Evolutionary conservation across 2,329 filamentous ascomycete species (phyloP).

Genomic region (Alternaria angustiovoidea): DNA sequence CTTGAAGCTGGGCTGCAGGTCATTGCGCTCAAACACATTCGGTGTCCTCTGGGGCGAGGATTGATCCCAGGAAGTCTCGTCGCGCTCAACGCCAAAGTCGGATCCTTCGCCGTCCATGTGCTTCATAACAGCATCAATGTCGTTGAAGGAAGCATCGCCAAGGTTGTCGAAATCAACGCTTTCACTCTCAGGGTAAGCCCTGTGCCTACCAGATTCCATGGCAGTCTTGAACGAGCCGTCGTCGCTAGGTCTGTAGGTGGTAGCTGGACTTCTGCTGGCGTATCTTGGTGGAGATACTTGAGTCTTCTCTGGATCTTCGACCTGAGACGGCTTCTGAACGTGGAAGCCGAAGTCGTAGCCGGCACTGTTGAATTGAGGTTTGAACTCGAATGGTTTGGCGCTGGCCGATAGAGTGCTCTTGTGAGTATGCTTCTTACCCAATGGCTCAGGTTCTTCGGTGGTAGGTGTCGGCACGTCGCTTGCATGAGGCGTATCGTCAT

Average conservation of each 20-base stretch:
- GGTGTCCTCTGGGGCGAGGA: conserved; percentile 45
- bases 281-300: conserved; percentile 29
- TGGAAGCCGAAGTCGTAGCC: conserved; percentile 51
- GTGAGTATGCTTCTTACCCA: conserved; percentile 36
- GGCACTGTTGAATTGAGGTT: conserved; percentile 37
- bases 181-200: conserved; percentile 48
- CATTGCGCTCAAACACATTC: conserved; percentile 41
- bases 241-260: conserved; percentile 52
- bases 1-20: conserved; percentile 49
- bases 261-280: conserved; percentile 49
- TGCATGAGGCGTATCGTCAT: conserved; percentile 38
- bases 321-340: conserved; percentile 49
- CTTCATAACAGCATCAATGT: conserved; percentile 92
- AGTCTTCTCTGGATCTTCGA: conserved; percentile 33
- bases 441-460: conserved; percentile 37
- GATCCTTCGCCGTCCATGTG: conserved; percentile 79
- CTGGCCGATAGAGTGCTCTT: conserved; percentile 71
- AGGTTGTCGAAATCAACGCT: conserved; percentile 47
- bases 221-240: conserved; percentile 52
- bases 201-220: conserved; percentile 43
- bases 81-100: conserved; percentile 76
- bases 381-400: conserved; percentile 72
- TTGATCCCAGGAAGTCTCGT: conserved; percentile 54
- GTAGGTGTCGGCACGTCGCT: conserved; percentile 42
- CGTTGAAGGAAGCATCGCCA: conserved; percentile 69